These are phyloP conservation scores for Cenchrus purpureus DNA, from an alignment of 176 grass and related monocot species.

Conservation along the genomic window DNA sequence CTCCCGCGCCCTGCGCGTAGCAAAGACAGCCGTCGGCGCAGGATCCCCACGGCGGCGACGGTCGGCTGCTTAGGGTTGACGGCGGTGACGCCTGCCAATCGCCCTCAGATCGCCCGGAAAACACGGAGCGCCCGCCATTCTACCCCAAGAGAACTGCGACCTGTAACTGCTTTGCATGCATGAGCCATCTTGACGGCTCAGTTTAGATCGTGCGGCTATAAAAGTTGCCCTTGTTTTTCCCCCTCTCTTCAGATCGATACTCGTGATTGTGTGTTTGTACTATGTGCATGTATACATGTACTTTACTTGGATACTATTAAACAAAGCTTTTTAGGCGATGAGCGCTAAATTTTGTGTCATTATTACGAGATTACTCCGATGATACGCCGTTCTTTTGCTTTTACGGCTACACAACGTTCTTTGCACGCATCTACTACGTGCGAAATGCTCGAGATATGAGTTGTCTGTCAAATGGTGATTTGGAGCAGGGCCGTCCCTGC, in stretches of 20 bases:
- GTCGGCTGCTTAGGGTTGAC: too few relatives aligned
- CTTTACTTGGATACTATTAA: background rate
- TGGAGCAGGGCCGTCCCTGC: background rate
- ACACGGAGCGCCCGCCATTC: too few relatives aligned
- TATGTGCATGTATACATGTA: background rate
- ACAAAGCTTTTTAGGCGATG: background rate
- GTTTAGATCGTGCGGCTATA: background rate
- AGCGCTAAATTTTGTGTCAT: background rate
- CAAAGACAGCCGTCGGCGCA: too few relatives aligned
- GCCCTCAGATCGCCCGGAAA: too few relatives aligned
- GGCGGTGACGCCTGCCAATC: too few relatives aligned
- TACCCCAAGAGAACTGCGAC: too few relatives aligned
- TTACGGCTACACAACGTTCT: background rate
- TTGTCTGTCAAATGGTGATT: background rate
- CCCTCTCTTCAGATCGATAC: too few relatives aligned
- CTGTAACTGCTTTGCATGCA: too few relatives aligned
- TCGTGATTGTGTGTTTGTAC: background rate
- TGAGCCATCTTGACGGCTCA: background rate
- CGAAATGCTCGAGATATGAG: background rate
- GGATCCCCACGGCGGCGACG: too few relatives aligned
- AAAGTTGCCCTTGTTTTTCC: too few relatives aligned
- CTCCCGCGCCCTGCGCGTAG: too few relatives aligned
- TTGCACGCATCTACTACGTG: background rate
- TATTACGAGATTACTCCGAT: background rate
- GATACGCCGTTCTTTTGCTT: too few relatives aligned